A percentile compares a stretch with the other conserved stretches of the same genome.
phyloP scores from a whole-genome alignment of 257 asterid species.

The Mitragyna speciosa region DNA sequence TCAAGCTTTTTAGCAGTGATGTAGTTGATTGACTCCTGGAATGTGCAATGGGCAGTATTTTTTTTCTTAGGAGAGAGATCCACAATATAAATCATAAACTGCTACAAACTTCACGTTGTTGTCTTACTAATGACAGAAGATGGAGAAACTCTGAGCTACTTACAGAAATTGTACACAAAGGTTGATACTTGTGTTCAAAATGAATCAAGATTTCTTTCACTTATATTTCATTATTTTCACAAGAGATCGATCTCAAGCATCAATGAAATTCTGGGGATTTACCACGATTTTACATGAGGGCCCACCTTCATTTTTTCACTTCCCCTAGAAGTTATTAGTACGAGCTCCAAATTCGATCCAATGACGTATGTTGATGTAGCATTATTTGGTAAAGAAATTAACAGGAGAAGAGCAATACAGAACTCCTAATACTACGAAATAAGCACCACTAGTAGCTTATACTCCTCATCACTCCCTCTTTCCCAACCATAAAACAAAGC shows the following conservation, averaged over 20 bases:
- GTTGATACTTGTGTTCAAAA: not conserved
- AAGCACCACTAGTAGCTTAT: too few relatives aligned
- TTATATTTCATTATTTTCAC: not conserved
- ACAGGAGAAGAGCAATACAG: not conserved
- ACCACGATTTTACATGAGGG: not conserved
- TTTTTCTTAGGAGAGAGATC: not conserved
- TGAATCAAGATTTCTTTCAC: not conserved
- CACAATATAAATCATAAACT: not conserved
- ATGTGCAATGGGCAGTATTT: not conserved
- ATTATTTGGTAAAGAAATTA: too few relatives aligned
- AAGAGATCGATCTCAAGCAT: too few relatives aligned
- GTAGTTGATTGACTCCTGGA: slow-evolving; percentile 48
- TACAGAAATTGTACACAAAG: not conserved
- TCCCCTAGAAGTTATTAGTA: not conserved
- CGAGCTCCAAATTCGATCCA: not conserved
- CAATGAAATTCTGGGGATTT: not conserved
- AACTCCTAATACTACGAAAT: not conserved
- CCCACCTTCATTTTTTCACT: not conserved
- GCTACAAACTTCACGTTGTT: not conserved
- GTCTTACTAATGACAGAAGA: not conserved
- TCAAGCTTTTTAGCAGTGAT: slow-evolving; percentile 74
- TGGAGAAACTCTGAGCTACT: not conserved
- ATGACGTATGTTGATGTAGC: not conserved
- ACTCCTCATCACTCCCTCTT: not conserved
- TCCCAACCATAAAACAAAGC: not conserved